A percentile compares a stretch with the other conserved stretches of the same genome.
phyloP scores from a whole-genome alignment of 345 rosid genomes.

The Acer negundo region DNA sequence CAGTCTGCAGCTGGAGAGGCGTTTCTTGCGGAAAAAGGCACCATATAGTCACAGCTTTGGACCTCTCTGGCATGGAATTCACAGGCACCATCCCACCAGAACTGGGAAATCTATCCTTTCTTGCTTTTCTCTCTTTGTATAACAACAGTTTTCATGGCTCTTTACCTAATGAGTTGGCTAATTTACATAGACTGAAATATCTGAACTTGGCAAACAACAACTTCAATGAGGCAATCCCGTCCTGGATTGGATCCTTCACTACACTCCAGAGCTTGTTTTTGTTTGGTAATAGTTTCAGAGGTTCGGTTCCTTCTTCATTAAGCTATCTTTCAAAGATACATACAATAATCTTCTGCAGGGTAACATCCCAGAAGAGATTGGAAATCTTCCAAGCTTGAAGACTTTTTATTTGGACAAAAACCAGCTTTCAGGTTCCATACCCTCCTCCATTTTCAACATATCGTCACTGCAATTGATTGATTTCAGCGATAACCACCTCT shows the following conservation, averaged over 20 bases:
- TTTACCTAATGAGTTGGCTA: no score
- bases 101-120: no score
- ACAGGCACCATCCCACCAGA: no score
- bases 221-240: not conserved
- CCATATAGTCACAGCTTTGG: no score
- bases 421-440: constrained; percentile 25
- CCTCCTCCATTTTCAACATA: constrained; percentile 10
- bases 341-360: constrained; percentile 1
- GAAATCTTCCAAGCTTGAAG: not conserved
- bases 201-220: not conserved
- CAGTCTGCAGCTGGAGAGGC: not conserved
- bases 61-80: no score
- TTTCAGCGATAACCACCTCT: not conserved
- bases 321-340: not conserved
- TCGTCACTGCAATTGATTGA: not conserved
- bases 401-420: constrained; percentile 3
- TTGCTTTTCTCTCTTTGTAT: no score
- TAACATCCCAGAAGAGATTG: not conserved
- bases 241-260: not conserved
- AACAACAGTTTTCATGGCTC: no score
- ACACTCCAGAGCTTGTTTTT: not conserved
- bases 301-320: not conserved
- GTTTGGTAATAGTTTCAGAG: not conserved
- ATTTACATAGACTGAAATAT: no score
- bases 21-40: no score